Evolutionary conservation across 1,284 basidiomycete species (phyloP).

Genomic region (Schizopora paradoxa): DNA sequence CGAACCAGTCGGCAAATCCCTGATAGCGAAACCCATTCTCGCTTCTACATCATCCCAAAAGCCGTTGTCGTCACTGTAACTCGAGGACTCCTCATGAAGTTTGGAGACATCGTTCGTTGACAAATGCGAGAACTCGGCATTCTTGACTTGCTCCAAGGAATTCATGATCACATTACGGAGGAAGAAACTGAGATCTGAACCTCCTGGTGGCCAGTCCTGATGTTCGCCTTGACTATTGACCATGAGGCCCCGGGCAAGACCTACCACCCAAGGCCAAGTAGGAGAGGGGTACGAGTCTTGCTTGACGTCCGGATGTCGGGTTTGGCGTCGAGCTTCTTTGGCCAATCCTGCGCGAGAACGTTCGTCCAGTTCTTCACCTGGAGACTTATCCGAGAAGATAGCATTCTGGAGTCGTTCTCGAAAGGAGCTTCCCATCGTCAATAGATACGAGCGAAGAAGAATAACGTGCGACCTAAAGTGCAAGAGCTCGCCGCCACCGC

Average conservation of each 20-base stretch:
- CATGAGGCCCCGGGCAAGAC: constrained; percentile 65
- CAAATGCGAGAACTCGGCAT: constrained; percentile 30
- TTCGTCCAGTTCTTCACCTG: constrained; percentile 31
- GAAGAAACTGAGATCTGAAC: constrained; percentile 75
- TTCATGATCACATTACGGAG: constrained; percentile 77
- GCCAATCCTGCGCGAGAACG: constrained; percentile 27
- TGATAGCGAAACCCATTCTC: constrained; percentile 77
- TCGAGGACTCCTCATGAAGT: not conserved
- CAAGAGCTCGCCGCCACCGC: constrained; percentile 46
- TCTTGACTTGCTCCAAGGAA: constrained; percentile 39
- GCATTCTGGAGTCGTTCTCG: constrained; percentile 57
- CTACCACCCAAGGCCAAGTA: constrained; percentile 55
- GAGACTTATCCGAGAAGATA: constrained; percentile 62
- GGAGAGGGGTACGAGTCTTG: not conserved
- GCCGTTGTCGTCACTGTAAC: constrained; percentile 22
- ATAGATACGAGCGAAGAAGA: constrained; percentile 63
- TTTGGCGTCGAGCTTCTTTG: too few species aligned
- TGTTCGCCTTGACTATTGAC: constrained; percentile 37
- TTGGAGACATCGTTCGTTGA: constrained; percentile 8
- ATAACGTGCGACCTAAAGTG: constrained; percentile 58
- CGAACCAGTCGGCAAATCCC: constrained; percentile 58
- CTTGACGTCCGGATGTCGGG: too few species aligned
- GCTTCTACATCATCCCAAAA: constrained; percentile 64
- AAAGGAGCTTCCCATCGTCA: constrained; percentile 62
- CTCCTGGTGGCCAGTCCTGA: constrained; percentile 81